Percentiles rank a stretch among this genome's conserved stretches.
phyloP scores from a whole-genome alignment of 176 grass and related monocot genomes.

The Oryza coarctata region DNA sequence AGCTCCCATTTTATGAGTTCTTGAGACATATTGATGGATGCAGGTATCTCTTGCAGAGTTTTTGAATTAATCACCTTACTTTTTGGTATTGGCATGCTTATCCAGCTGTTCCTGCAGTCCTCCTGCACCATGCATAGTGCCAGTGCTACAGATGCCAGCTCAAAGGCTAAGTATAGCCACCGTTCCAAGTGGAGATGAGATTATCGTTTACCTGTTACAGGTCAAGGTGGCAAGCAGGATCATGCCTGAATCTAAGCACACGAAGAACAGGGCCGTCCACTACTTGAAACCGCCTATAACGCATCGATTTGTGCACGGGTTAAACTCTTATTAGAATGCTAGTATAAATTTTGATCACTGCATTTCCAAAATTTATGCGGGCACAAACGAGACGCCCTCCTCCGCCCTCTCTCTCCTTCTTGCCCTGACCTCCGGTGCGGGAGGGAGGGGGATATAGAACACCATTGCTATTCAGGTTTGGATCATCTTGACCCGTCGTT shows the following conservation, averaged over 20 bases:
- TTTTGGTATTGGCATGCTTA: background rate
- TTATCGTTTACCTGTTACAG: background rate
- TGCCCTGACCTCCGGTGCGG: slow-evolving; percentile 18
- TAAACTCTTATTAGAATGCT: background rate
- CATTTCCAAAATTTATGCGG: background rate
- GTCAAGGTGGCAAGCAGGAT: background rate
- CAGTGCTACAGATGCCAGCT: background rate
- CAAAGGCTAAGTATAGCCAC: background rate
- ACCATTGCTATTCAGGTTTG: background rate
- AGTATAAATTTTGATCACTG: background rate
- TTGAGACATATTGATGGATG: background rate
- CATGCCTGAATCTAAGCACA: slow-evolving; percentile 9
- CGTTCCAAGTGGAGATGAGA: slow-evolving; percentile 7
- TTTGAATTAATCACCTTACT: background rate
- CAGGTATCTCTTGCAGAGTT: background rate
- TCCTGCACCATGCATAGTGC: background rate
- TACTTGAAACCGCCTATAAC: background rate
- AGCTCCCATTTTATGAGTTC: background rate
- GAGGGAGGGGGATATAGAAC: slow-evolving; percentile 20
- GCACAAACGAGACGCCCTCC: slow-evolving; percentile 1
- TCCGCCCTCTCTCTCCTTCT: slow-evolving; percentile 17
- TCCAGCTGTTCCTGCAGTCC: background rate
- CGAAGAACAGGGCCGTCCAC: slow-evolving; percentile 18
- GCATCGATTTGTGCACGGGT: background rate
- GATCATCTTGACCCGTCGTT: background rate